These are phyloP conservation scores for Leishmania gerbilli DNA, from an alignment of 208 protist genomes.

Conservation along the genomic window DNA sequence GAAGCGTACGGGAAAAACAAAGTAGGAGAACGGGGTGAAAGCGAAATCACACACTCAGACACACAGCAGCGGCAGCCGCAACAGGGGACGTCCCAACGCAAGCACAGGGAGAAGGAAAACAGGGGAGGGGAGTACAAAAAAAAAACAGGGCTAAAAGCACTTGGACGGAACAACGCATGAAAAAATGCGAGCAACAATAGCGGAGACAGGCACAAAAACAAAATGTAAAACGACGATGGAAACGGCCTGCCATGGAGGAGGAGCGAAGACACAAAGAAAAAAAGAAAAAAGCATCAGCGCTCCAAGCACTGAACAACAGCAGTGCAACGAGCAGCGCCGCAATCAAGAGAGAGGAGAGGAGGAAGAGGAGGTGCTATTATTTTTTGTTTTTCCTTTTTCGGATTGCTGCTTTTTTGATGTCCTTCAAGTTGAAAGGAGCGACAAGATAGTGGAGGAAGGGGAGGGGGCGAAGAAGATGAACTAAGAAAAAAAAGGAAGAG, in stretches of 20 bases:
- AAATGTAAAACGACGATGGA: not conserved
- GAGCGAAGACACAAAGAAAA: not conserved
- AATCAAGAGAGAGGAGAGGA: conserved; percentile 1
- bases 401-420: not conserved
- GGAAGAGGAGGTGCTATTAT: not conserved
- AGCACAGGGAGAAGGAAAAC: not conserved
- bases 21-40: not conserved
- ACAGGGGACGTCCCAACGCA: not conserved
- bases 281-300: not conserved
- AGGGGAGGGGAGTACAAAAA: not conserved
- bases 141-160: not conserved
- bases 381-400: not conserved
- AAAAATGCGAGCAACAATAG: not conserved
- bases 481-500: not conserved
- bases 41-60: not conserved
- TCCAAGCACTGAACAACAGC: not conserved
- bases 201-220: not conserved
- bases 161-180: not conserved
- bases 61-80: not conserved
- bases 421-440: not conserved
- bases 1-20: not conserved
- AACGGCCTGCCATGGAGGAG: not conserved
- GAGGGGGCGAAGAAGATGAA: not conserved
- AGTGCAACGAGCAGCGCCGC: not conserved
- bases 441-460: not conserved